phyloP scores from a whole-genome alignment of 1,284 basidiomycete genomes.

The Malassezia restricta region DNA sequence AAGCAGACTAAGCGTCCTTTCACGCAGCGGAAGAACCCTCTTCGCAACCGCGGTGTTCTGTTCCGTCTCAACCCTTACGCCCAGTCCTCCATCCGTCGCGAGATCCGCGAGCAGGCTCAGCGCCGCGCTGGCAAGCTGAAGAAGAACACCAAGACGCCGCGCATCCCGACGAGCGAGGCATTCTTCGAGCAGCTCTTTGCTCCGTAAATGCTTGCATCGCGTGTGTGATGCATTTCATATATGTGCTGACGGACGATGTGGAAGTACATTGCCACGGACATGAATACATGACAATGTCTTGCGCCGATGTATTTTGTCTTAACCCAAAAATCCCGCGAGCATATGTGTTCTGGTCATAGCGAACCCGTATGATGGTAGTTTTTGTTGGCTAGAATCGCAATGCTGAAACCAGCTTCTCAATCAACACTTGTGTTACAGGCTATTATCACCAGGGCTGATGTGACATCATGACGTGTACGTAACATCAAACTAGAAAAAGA shows the following conservation, averaged over 20 bases:
- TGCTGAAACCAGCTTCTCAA: background rate
- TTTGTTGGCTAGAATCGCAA: constrained; percentile 4
- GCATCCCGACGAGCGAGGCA: constrained; percentile 58
- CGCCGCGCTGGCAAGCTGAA: constrained; percentile 34
- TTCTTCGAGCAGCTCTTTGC: constrained; percentile 65
- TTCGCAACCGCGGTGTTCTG: constrained; percentile 79
- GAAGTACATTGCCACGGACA: background rate
- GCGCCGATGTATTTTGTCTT: constrained; percentile 1
- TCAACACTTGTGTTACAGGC: too few species aligned
- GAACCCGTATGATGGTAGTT: background rate
- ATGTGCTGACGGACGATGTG: background rate
- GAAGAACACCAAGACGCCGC: constrained; percentile 37
- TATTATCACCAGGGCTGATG: too few species aligned
- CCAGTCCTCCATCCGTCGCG: constrained; percentile 48
- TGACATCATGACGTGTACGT: too few species aligned
- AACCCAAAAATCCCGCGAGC: constrained; percentile 5
- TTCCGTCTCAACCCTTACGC: constrained; percentile 99
- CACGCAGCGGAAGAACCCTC: constrained; percentile 99
- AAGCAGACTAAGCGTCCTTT: constrained; percentile 79
- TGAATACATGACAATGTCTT: background rate
- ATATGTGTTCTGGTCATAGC: constrained; percentile 7
- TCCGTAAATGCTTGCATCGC: constrained; percentile 1
- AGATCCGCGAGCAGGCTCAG: constrained; percentile 36
- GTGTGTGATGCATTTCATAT: background rate
- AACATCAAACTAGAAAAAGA: too few species aligned